A percentile compares a stretch with the other conserved stretches of the same genome.
Conservation (phyloP, 345 rosid genomes). For the Clarkia xantiana region DNA sequence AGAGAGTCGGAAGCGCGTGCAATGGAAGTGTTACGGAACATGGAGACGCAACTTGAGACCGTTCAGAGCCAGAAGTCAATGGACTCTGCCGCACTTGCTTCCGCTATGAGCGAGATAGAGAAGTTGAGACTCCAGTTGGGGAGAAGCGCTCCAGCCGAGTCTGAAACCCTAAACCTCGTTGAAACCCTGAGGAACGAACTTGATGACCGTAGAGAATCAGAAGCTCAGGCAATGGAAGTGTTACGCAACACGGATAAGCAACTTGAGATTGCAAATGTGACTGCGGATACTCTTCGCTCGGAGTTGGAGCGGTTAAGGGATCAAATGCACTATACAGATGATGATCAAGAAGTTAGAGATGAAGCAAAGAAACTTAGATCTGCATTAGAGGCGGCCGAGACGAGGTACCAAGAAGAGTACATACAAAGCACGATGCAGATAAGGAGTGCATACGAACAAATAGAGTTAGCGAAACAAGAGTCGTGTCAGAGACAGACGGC, state of each 20-base stretch:
- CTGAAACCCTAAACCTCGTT: slow-evolving; percentile 49
- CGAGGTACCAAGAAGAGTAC: slow-evolving; percentile 77
- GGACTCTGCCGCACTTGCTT: slow-evolving; percentile 66
- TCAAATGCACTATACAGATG: slow-evolving; percentile 26
- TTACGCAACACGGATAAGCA: slow-evolving; percentile 44
- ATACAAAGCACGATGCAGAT: slow-evolving; percentile 79
- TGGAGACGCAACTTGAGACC: slow-evolving; percentile 57
- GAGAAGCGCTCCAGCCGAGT: too few species aligned
- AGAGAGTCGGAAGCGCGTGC: slow-evolving; percentile 74
- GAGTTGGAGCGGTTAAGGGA: slow-evolving; percentile 66
- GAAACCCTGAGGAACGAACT: slow-evolving; percentile 56
- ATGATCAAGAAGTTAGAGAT: slow-evolving; percentile 34
- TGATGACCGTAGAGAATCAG: slow-evolving; percentile 52
- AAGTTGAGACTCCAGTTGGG: slow-evolving; percentile 77
- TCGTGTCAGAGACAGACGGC: slow-evolving; percentile 39
- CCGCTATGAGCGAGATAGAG: slow-evolving; percentile 81
- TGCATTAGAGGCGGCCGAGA: slow-evolving; percentile 59
- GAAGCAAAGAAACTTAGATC: slow-evolving; percentile 58
- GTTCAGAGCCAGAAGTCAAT: slow-evolving; percentile 68
- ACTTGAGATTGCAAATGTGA: slow-evolving; percentile 46
- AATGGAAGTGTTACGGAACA: slow-evolving; percentile 33
- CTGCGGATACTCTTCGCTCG: slow-evolving; percentile 42
- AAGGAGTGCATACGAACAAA: slow-evolving; percentile 67
- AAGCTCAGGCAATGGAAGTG: slow-evolving; percentile 53
- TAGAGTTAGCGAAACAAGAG: slow-evolving; percentile 38